These are phyloP conservation scores for Magnusiomyces sp. DNA, from an alignment of 1,139 yeast genomes.

Conservation along the genomic window DNA sequence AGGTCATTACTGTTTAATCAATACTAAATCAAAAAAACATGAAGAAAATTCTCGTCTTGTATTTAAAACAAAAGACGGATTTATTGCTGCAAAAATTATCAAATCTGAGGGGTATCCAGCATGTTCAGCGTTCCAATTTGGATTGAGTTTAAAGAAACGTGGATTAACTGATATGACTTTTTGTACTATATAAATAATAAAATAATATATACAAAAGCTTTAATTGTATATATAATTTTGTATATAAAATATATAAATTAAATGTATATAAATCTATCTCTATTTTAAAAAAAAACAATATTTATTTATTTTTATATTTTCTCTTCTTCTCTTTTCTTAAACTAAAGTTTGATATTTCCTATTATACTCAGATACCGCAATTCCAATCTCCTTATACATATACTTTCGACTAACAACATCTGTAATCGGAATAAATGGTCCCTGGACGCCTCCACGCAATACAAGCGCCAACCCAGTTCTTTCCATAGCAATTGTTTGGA, in stretches of 20 bases:
- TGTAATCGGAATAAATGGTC: slow-evolving; percentile 74
- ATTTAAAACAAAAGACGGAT: slow-evolving; percentile 15
- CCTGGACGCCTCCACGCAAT: slow-evolving; percentile 49
- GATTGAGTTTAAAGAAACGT: slow-evolving; percentile 13
- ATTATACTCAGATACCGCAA: slow-evolving; percentile 77
- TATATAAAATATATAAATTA: neutral
- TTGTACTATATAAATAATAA: neutral
- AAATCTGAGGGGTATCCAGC: slow-evolving; percentile 13
- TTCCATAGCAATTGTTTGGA: slow-evolving; percentile 66
- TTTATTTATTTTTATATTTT: neutral
- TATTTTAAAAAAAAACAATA: neutral
- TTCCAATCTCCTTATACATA: slow-evolving; percentile 63
- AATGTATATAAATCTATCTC: too few species aligned
- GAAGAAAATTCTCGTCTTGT: slow-evolving; percentile 10
- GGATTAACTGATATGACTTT: slow-evolving; percentile 9
- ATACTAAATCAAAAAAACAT: neutral
- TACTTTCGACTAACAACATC: slow-evolving; percentile 56
- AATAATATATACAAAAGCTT: neutral
- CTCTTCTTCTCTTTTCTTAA: neutral
- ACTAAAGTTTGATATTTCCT: slow-evolving; percentile 26
- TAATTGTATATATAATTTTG: neutral
- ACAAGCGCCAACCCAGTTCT: slow-evolving; percentile 69
- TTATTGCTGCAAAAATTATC: slow-evolving; percentile 11
- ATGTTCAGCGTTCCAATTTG: slow-evolving; percentile 13
- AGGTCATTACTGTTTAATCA: too few species aligned